Conservation (phyloP, 805 yeast species). For the Geotrichum ghanense region DNA sequence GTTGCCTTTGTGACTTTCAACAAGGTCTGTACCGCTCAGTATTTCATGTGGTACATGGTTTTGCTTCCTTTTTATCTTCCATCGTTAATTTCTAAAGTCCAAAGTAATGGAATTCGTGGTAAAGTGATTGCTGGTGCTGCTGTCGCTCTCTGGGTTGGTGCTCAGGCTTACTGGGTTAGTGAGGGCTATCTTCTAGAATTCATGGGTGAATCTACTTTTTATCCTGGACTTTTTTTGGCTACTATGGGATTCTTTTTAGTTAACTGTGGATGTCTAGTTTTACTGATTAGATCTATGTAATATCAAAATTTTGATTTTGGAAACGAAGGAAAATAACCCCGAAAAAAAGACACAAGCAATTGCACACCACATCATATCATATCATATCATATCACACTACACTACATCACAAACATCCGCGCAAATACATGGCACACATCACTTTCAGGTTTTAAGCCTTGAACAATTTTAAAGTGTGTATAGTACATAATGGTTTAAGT, state of each 20-base stretch:
- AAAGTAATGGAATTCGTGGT: constrained; percentile 4
- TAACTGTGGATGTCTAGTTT: constrained; percentile 50
- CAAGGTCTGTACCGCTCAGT: constrained; percentile 87
- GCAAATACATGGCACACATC: too few relatives aligned
- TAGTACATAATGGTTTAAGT: too few relatives aligned
- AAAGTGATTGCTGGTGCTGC: constrained; percentile 19
- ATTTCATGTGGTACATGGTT: constrained; percentile 88
- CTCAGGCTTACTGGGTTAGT: constrained; percentile 71
- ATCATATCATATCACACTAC: constrained; percentile 4
- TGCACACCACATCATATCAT: constrained; percentile 14
- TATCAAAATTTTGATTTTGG: too few relatives aligned
- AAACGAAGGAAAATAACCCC: constrained; percentile 16
- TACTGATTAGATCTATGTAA: constrained; percentile 37
- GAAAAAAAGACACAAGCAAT: constrained; percentile 6
- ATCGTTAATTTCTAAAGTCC: constrained; percentile 21
- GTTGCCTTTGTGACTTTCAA: constrained; percentile 67
- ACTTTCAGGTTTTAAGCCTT: too few relatives aligned
- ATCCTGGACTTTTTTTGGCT: constrained; percentile 43
- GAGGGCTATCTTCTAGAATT: constrained; percentile 77
- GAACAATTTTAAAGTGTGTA: too few relatives aligned
- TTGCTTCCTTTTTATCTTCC: constrained; percentile 66
- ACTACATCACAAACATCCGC: too few relatives aligned
- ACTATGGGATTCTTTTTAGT: constrained; percentile 47
- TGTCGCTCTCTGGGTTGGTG: constrained; percentile 47
- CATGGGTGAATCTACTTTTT: constrained; percentile 54